Conservation (phyloP, 257 asterid genomes). For the Solanum lignicaule region DNA sequence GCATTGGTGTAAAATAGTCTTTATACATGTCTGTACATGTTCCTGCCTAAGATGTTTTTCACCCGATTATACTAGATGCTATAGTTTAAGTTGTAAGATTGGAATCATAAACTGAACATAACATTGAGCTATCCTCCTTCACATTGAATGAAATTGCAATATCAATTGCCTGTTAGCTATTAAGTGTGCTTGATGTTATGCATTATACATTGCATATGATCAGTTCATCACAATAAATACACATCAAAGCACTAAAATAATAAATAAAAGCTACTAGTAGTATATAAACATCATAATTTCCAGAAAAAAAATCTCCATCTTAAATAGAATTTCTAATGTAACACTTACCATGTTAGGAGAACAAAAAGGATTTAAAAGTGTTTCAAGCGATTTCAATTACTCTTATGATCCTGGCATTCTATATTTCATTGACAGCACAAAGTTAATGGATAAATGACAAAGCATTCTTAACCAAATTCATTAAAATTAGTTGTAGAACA, state of each 20-base stretch:
- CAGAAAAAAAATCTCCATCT: not conserved
- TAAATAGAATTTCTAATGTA: not conserved
- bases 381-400: not conserved
- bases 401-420: not conserved
- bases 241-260: not conserved
- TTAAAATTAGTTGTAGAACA: not conserved
- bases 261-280: not conserved
- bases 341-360: not conserved
- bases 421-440: not conserved
- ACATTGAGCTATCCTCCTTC: not conserved
- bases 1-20: not conserved
- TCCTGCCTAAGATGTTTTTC: not conserved
- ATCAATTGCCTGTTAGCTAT: not conserved
- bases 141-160: not conserved
- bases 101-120: not conserved
- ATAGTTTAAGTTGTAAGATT: not conserved
- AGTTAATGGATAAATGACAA: not conserved
- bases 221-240: not conserved
- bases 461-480: not conserved
- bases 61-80: not conserved
- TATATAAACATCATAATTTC: not conserved
- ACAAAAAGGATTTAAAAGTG: not conserved
- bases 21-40: not conserved
- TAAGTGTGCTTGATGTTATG: not conserved
- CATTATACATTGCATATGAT: not conserved